A percentile compares a stretch with the other conserved stretches of the same genome.
Conservation (phyloP, 73 alveolate species). For the Paraurostyla sp. region DNA sequence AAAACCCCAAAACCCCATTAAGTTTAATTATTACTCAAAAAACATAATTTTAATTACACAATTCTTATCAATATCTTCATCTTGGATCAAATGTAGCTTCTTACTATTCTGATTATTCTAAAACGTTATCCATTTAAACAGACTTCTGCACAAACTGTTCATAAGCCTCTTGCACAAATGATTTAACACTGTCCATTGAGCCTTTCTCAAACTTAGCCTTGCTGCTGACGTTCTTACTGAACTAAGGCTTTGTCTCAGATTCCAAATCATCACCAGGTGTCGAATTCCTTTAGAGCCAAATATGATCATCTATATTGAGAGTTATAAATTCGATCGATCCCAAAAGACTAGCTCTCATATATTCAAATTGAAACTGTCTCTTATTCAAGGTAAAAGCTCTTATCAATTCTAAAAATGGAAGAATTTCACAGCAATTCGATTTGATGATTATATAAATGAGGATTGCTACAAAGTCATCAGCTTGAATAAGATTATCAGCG, state of each 20-base stretch:
- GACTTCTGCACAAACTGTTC: constrained; percentile 12
- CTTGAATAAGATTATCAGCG: not conserved
- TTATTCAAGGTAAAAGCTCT: constrained; percentile 18
- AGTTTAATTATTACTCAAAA: too few relatives aligned
- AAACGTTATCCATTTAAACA: not conserved
- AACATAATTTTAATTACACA: too few relatives aligned
- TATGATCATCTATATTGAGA: constrained; percentile 3
- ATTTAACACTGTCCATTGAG: constrained; percentile 11
- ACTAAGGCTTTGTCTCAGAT: not conserved
- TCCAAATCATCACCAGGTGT: not conserved
- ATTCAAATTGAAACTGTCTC: constrained; percentile 20
- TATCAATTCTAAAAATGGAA: constrained; percentile 8
- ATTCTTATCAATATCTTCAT: too few relatives aligned
- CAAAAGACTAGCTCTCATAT: constrained; percentile 27
- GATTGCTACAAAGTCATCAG: constrained; percentile 45
- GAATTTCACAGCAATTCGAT: not conserved
- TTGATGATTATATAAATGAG: not conserved
- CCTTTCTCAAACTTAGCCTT: not conserved
- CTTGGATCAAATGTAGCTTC: too few relatives aligned
- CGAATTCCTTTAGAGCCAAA: too few relatives aligned
- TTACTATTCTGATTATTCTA: too few relatives aligned
- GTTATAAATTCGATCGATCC: constrained; percentile 25
- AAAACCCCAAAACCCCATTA: too few relatives aligned
- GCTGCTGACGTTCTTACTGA: not conserved
- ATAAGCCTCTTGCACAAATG: constrained; percentile 28